These are phyloP conservation scores for Kwoniella sp. DNA, from an alignment of 768 basidiomycete genomes.

Conservation along the genomic window DNA sequence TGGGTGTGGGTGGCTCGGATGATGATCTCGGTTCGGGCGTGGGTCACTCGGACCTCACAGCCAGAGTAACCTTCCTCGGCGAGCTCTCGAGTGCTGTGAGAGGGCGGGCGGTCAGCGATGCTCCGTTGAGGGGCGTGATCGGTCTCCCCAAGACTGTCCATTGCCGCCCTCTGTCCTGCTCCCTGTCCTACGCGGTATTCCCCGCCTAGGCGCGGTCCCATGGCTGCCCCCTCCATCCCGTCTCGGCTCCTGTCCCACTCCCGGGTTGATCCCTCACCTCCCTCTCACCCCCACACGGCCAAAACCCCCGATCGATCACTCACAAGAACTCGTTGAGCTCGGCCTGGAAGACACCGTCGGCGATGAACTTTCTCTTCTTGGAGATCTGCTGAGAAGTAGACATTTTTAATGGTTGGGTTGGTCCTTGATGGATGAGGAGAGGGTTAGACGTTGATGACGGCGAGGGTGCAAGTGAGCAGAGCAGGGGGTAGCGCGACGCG, in stretches of 20 bases:
- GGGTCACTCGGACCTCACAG: constrained; percentile 98
- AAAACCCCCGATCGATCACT: no score
- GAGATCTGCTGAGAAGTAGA: constrained; percentile 59
- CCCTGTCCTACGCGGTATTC: not conserved
- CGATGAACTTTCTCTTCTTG: constrained; percentile 97
- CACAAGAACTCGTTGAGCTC: constrained; percentile 97
- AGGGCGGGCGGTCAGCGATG: not conserved
- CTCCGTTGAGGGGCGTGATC: no score
- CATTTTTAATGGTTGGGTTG: constrained; percentile 36
- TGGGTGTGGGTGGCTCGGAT: constrained; percentile 97
- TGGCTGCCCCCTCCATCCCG: no score
- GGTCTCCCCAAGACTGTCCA: not conserved
- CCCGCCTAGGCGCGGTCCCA: not conserved
- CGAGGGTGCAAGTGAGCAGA: constrained; percentile 1
- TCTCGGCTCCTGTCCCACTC: no score
- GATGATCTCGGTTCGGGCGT: constrained; percentile 99
- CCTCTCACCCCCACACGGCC: no score
- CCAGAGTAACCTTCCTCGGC: constrained; percentile 99
- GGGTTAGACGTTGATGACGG: not conserved
- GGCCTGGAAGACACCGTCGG: constrained; percentile 97
- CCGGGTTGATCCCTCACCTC: no score
- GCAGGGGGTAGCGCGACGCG: not conserved
- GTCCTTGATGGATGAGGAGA: constrained; percentile 17
- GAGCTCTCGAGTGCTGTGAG: constrained; percentile 63
- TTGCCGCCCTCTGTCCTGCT: not conserved